phyloP scores from a whole-genome alignment of 345 rosid species.

The Gossypium mustelinum region DNA sequence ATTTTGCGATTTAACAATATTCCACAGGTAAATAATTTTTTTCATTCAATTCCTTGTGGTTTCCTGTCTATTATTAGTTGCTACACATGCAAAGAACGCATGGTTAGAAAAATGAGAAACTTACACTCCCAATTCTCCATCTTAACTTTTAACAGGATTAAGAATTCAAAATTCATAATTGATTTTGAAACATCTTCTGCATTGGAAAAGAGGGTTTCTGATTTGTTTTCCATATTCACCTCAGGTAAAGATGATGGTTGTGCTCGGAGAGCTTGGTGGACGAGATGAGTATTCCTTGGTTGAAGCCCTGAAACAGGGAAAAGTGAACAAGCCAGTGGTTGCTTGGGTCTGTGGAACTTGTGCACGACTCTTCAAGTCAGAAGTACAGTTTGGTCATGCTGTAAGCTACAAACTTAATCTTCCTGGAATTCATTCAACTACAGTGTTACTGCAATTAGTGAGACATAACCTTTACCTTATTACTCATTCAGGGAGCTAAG shows the following conservation, averaged over 20 bases:
- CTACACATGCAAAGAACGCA: not conserved
- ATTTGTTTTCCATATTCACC: conserved; percentile 7
- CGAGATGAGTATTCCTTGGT: conserved; percentile 92
- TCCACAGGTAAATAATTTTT: conserved; percentile 57
- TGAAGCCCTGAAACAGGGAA: conserved; percentile 90
- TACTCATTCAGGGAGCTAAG: conserved; percentile 73
- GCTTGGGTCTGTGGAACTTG: conserved; percentile 99
- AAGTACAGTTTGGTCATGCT: conserved; percentile 98
- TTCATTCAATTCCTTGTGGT: not conserved
- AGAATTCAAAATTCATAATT: conserved; percentile 1
- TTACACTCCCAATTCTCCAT: not conserved
- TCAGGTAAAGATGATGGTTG: conserved; percentile 90
- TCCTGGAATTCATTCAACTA: not conserved
- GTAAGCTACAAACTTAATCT: conserved; percentile 46
- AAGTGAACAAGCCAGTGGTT: conserved; percentile 88
- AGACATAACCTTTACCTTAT: conserved; percentile 12
- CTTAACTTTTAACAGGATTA: not conserved
- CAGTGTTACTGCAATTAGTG: not conserved
- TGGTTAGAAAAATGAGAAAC: not conserved
- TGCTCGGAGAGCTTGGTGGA: conserved; percentile 97
- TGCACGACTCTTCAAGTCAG: conserved; percentile 90
- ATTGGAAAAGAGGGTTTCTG: not conserved
- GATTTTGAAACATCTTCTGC: not conserved
- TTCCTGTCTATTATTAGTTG: not conserved
- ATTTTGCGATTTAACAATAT: conserved; percentile 90